Conservation (phyloP, 495 filamentous ascomycete genomes). For the Evernia prunastri region DNA sequence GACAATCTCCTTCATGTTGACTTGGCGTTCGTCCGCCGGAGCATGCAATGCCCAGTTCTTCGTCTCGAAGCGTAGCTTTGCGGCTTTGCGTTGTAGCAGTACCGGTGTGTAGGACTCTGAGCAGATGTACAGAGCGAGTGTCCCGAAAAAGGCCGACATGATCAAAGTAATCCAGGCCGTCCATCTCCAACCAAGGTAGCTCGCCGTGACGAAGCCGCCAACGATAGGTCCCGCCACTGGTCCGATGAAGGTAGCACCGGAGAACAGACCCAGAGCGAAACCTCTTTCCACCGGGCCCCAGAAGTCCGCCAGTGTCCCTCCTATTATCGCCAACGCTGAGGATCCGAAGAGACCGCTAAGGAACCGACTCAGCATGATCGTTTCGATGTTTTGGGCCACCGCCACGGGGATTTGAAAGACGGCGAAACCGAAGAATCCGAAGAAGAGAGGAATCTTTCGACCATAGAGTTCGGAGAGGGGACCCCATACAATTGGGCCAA, state of each 20-base stretch:
- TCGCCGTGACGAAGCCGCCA: conserved; percentile 45
- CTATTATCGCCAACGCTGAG: conserved; percentile 55
- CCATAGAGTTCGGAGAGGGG: conserved; percentile 77
- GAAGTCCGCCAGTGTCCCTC: conserved; percentile 56
- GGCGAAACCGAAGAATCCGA: conserved; percentile 44
- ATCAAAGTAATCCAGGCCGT: conserved; percentile 52
- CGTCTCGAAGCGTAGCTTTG: conserved; percentile 45
- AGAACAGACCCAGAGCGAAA: conserved; percentile 53
- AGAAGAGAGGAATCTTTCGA: conserved; percentile 47
- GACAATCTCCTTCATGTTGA: conserved; percentile 34
- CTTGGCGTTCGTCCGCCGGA: conserved; percentile 42
- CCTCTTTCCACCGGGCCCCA: conserved; percentile 54
- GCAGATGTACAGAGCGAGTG: conserved; percentile 36
- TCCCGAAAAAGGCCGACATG: conserved; percentile 39
- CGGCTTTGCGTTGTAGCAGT: conserved; percentile 46
- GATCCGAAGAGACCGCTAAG: conserved; percentile 49
- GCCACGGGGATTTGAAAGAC: conserved; percentile 53
- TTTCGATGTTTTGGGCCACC: conserved; percentile 45
- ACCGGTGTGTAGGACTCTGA: conserved; percentile 50
- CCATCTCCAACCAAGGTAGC: conserved; percentile 52
- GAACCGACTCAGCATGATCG: conserved; percentile 52
- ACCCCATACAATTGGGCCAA: conserved; percentile 53
- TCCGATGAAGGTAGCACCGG: conserved; percentile 46
- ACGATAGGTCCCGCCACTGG: conserved; percentile 52
- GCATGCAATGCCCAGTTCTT: conserved; percentile 52